Conservation (phyloP, 2,329 filamentous ascomycete genomes). For the Fusarium sp. region DNA sequence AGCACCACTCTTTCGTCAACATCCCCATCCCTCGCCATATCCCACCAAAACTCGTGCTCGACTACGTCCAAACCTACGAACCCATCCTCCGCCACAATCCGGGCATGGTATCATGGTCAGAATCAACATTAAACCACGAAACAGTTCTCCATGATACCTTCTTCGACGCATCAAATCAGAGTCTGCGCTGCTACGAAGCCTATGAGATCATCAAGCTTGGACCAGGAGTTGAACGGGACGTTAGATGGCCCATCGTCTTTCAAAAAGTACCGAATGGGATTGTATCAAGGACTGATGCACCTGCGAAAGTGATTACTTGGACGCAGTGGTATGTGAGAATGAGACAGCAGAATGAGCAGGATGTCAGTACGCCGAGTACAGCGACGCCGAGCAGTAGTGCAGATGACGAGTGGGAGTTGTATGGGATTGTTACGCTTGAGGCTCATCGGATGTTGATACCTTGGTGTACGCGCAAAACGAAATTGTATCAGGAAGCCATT, state of each 20-base stretch:
- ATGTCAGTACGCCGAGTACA: conserved; percentile 36
- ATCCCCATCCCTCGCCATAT: conserved; percentile 54
- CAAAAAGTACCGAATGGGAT: conserved; percentile 56
- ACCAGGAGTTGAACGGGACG: conserved; percentile 53
- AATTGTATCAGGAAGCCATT: conserved; percentile 8
- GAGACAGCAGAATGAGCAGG: conserved; percentile 14
- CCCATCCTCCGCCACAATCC: conserved; percentile 56
- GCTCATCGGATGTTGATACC: conserved; percentile 49
- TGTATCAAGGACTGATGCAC: conserved; percentile 54
- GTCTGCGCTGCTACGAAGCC: conserved; percentile 49
- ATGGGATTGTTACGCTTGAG: conserved; percentile 47
- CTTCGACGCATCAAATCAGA: conserved; percentile 49
- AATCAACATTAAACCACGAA: conserved; percentile 45
- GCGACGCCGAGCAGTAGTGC: conserved; percentile 17
- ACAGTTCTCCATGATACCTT: conserved; percentile 54
- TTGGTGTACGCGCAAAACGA: conserved; percentile 43
- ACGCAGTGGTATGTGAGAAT: conserved; percentile 48
- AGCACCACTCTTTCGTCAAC: conserved; percentile 50
- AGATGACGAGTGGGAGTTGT: conserved; percentile 46
- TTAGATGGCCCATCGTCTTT: conserved; percentile 57
- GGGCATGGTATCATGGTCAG: conserved; percentile 50
- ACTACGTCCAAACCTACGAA: conserved; percentile 53
- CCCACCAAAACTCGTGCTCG: conserved; percentile 50
- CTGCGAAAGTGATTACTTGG: conserved; percentile 56
- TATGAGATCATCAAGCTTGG: conserved; percentile 50